These are phyloP conservation scores for Microstegium vimineum DNA, from an alignment of 176 grass and related monocot genomes.

Conservation along the genomic window DNA sequence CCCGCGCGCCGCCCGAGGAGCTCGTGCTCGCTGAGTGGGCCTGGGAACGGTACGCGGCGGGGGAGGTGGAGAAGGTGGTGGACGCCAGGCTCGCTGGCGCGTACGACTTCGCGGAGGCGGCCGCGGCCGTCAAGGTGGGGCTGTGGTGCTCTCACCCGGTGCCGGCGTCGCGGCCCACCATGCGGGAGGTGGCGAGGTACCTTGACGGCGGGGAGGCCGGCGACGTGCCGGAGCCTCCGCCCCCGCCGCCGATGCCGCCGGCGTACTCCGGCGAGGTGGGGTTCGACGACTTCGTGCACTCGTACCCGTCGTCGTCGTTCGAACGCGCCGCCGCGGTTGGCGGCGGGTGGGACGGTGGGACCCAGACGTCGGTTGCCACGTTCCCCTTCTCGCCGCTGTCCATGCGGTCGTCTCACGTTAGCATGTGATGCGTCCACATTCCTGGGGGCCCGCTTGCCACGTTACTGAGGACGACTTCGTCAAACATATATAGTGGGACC, in stretches of 20 bases:
- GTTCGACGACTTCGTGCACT: conserved; percentile 81
- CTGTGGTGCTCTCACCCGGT: conserved; percentile 68
- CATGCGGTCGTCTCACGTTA: conserved; percentile 40
- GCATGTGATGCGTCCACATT: not conserved
- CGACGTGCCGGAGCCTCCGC: conserved; percentile 50
- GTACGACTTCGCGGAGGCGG: conserved; percentile 45
- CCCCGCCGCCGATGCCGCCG: conserved; percentile 9
- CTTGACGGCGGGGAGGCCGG: conserved; percentile 52
- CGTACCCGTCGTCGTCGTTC: conserved; percentile 72
- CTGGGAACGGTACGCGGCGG: conserved; percentile 56
- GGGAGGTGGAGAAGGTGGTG: conserved; percentile 47
- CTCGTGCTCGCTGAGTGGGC: conserved; percentile 70
- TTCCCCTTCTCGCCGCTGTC: conserved; percentile 57
- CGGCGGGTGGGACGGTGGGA: not conserved
- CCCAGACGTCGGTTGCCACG: conserved; percentile 26
- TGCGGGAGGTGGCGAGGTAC: conserved; percentile 72
- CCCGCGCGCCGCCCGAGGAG: conserved; percentile 52
- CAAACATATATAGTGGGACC: not conserved
- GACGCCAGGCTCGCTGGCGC: conserved; percentile 46
- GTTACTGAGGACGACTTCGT: not conserved
- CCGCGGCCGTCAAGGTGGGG: conserved; percentile 52
- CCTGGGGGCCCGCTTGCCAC: not conserved
- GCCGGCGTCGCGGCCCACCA: conserved; percentile 42
- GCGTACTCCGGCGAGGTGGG: conserved; percentile 39
- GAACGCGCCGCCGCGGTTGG: conserved; percentile 29